Conservation (phyloP, 2,329 filamentous ascomycete species). For the Fusarium agapanthi region DNA sequence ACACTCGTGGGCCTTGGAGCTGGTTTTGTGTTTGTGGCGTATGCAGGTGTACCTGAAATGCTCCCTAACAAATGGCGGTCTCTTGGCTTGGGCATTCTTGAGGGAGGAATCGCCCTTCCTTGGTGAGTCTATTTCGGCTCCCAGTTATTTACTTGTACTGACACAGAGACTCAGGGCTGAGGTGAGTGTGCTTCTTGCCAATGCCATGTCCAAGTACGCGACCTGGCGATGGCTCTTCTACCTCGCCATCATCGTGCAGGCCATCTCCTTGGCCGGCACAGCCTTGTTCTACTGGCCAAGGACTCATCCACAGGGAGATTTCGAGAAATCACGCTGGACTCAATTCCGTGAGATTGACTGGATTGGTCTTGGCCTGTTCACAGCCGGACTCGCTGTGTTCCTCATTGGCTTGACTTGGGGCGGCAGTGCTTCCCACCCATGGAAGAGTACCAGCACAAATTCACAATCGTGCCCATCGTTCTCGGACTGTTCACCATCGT, state of each 20-base stretch:
- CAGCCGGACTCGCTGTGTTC: background rate
- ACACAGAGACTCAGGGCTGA: background rate
- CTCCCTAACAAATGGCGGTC: constrained; percentile 21
- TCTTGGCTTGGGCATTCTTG: constrained; percentile 5
- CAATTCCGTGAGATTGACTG: constrained; percentile 20
- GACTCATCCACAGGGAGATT: constrained; percentile 6
- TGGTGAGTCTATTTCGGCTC: background rate
- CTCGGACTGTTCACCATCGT: background rate
- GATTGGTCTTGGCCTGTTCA: constrained; percentile 1
- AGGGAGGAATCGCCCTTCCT: constrained; percentile 9
- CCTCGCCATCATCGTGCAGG: constrained; percentile 14
- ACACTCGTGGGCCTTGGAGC: background rate
- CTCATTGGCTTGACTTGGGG: constrained; percentile 17
- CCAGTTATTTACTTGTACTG: fast-evolving
- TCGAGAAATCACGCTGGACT: constrained; percentile 14
- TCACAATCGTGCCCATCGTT: background rate
- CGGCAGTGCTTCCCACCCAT: background rate
- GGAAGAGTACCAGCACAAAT: constrained; percentile 12
- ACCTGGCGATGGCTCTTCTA: constrained; percentile 22
- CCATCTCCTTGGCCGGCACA: constrained; percentile 1
- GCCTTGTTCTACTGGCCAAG: constrained; percentile 21
- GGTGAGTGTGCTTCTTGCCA: background rate
- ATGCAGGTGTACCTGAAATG: constrained; percentile 21
- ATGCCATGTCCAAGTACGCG: constrained; percentile 4
- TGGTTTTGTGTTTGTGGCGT: constrained; percentile 13